Conservation (phyloP, 2,329 filamentous ascomycete genomes). For the Clonostachys rosea region DNA sequence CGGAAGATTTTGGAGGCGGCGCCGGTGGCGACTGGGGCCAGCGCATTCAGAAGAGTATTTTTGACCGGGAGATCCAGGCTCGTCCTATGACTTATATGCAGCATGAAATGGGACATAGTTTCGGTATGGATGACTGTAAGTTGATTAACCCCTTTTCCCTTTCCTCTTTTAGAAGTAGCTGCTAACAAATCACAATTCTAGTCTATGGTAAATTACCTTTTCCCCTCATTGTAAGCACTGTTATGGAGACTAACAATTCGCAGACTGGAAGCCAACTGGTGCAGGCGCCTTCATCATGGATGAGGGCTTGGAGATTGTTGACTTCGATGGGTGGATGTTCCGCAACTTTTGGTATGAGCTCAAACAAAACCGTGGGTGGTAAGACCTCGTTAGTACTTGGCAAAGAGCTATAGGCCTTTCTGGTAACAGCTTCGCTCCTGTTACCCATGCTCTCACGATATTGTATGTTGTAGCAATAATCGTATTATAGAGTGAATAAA, state of each 20-base stretch:
- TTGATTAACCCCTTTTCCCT: not conserved
- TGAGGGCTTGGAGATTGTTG: conserved; percentile 34
- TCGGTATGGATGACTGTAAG: conserved; percentile 31
- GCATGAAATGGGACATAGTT: conserved; percentile 40
- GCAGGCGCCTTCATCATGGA: conserved; percentile 37
- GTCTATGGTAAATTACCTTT: conserved; percentile 2
- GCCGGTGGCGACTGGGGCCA: conserved; percentile 42
- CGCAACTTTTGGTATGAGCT: conserved; percentile 38
- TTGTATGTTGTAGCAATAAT: too few relatives aligned
- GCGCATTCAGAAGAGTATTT: conserved; percentile 34
- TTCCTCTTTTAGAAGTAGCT: too few relatives aligned
- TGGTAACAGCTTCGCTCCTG: too few relatives aligned
- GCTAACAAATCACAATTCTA: too few relatives aligned
- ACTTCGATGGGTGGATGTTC: conserved; percentile 44
- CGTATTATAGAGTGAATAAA: too few relatives aligned
- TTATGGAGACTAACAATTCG: not conserved
- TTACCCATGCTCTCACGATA: too few relatives aligned
- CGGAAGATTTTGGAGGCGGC: conserved; percentile 34
- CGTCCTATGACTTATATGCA: conserved; percentile 36
- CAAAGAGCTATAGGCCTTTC: too few relatives aligned
- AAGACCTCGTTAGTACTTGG: too few relatives aligned
- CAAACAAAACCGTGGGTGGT: conserved; percentile 19
- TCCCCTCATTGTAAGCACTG: not conserved
- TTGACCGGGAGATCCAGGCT: conserved; percentile 25
- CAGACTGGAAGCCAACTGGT: conserved; percentile 35